phyloP scores from a whole-genome alignment of 1,284 basidiomycete species.

The Hemileia vastatrix region DNA sequence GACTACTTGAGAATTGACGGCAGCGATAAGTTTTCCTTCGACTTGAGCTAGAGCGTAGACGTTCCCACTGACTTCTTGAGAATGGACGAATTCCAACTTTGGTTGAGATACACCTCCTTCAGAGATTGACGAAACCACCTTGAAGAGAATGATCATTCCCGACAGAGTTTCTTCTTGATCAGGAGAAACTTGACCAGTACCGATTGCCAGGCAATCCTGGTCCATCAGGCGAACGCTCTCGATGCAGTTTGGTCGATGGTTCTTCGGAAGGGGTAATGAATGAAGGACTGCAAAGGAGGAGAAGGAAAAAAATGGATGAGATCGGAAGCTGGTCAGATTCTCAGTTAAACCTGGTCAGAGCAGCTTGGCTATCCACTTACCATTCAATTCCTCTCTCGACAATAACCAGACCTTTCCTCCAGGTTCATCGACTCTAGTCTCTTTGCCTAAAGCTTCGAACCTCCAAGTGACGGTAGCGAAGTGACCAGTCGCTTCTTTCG shows the following conservation, averaged over 20 bases:
- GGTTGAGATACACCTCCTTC: neutral
- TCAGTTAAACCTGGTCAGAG: neutral
- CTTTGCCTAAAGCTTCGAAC: neutral
- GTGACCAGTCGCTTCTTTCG: neutral
- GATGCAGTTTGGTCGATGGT: slow-evolving; percentile 37
- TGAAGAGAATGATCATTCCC: slow-evolving; percentile 32
- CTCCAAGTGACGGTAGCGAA: neutral
- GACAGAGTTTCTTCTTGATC: slow-evolving; percentile 27
- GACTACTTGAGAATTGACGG: slow-evolving; percentile 37
- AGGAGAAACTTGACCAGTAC: slow-evolving; percentile 31
- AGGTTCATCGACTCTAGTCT: neutral
- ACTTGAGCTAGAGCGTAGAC: slow-evolving; percentile 33
- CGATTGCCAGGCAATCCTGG: slow-evolving; percentile 30
- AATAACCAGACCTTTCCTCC: neutral
- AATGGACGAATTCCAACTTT: slow-evolving; percentile 27
- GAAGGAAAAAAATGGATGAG: neutral
- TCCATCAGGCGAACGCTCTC: slow-evolving; percentile 21
- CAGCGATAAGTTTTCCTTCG: slow-evolving; percentile 28
- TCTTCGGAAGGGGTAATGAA: neutral
- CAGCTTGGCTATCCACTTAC: neutral
- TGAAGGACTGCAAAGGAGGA: neutral
- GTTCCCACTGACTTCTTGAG: slow-evolving; percentile 32
- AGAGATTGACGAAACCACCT: slow-evolving; percentile 7
- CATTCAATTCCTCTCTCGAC: neutral
- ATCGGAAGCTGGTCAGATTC: neutral